phyloP scores from a whole-genome alignment of 1,139 yeast genomes.

The Scheffersomyces cryptocercus region DNA sequence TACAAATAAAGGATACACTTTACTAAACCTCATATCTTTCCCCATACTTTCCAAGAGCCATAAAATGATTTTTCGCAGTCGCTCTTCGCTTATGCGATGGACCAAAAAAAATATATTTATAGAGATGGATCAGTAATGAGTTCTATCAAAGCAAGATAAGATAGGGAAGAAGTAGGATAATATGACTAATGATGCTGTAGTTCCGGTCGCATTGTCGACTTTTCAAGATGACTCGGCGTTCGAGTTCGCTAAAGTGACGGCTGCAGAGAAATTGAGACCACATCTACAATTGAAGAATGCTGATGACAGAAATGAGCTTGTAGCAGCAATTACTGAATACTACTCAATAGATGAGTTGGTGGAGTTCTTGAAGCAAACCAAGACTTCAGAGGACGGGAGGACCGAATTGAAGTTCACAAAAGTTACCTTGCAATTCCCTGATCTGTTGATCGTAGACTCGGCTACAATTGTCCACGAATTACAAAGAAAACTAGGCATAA shows the following conservation, averaged over 20 bases:
- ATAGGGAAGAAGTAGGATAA: not conserved
- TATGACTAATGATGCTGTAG: conserved; percentile 21
- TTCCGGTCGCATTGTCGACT: conserved; percentile 60
- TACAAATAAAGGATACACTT: not conserved
- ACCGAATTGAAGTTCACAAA: conserved; percentile 36
- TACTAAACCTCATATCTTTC: not conserved
- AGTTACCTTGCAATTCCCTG: conserved; percentile 91
- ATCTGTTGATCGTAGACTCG: conserved; percentile 73
- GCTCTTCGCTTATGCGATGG: conserved; percentile 1
- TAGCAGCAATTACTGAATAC: conserved; percentile 40
- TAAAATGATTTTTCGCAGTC: not conserved
- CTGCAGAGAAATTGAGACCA: conserved; percentile 15
- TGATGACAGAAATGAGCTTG: conserved; percentile 26
- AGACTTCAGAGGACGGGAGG: conserved; percentile 12
- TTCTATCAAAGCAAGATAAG: not conserved
- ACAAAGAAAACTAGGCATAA: conserved; percentile 29
- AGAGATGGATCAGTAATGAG: not conserved
- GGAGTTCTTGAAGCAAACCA: conserved; percentile 30
- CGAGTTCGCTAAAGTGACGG: conserved; percentile 36
- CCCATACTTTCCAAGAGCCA: not conserved
- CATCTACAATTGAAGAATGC: conserved; percentile 32
- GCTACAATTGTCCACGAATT: conserved; percentile 61
- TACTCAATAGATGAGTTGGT: conserved; percentile 53
- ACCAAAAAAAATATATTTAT: not conserved
- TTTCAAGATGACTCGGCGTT: conserved; percentile 57